Conservation (phyloP, 2,329 filamentous ascomycete genomes). For the Lecanosticta acicola region DNA sequence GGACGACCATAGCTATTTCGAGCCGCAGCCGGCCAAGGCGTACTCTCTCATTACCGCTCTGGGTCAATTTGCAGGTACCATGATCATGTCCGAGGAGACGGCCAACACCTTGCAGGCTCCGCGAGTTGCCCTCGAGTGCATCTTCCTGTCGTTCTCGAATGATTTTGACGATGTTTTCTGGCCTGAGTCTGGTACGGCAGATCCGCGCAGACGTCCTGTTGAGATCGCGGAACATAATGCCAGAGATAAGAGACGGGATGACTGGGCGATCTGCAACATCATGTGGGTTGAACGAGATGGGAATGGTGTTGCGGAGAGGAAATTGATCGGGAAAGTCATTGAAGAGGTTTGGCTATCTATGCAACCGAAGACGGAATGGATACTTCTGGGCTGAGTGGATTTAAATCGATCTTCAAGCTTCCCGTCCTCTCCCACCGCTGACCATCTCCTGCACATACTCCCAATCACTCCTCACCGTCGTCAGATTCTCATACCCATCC, state of each 20-base stretch:
- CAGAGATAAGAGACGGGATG: neutral
- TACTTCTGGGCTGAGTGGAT: neutral
- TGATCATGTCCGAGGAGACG: neutral
- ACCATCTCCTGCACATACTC: conserved; percentile 25
- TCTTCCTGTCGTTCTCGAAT: neutral
- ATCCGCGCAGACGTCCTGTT: neutral
- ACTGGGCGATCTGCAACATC: neutral
- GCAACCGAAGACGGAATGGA: neutral
- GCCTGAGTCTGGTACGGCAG: neutral
- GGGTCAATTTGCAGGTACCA: neutral
- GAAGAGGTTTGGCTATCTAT: neutral
- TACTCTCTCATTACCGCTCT: neutral
- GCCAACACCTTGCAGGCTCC: neutral
- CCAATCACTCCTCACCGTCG: conserved; percentile 63
- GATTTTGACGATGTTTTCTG: neutral
- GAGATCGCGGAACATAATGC: neutral
- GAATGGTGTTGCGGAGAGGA: neutral
- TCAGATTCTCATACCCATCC: conserved; percentile 76
- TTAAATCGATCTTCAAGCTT: neutral
- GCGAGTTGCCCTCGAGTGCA: neutral
- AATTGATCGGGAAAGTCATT: neutral
- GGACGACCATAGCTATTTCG: neutral
- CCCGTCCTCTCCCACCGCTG: neutral
- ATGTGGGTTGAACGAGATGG: neutral
- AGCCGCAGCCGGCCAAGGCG: neutral